phyloP scores from a whole-genome alignment of 2,329 filamentous ascomycete genomes.

The Xylaria multiplex region DNA sequence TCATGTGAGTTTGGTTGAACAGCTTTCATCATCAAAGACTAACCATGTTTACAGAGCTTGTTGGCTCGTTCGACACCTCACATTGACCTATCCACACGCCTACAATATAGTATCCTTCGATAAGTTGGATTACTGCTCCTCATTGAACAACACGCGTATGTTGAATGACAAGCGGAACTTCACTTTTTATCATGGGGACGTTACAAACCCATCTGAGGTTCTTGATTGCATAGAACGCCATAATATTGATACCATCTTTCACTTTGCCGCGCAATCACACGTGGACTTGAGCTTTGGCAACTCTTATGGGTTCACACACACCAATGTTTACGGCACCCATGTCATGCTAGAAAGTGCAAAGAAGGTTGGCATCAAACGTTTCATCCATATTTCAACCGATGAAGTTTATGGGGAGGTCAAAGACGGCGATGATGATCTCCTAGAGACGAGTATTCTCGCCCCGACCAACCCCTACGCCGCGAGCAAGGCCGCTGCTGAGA shows the following conservation, averaged over 20 bases:
- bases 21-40: conserved; percentile 29
- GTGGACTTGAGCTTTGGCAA: conserved; percentile 86
- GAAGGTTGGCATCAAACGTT: conserved; percentile 74
- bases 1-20: conserved; percentile 70
- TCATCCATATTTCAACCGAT: conserved; percentile 86
- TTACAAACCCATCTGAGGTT: conserved; percentile 76
- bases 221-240: conserved; percentile 75
- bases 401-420: conserved; percentile 86
- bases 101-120: conserved; percentile 87
- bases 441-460: conserved; percentile 77
- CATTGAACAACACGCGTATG: conserved; percentile 79
- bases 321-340: conserved; percentile 86
- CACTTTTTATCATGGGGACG: conserved; percentile 81
- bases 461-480: conserved; percentile 86
- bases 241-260: conserved; percentile 81
- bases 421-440: conserved; percentile 74
- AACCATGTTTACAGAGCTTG: conserved; percentile 67
- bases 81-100: conserved; percentile 74
- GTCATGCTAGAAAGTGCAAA: conserved; percentile 81
- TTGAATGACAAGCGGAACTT: conserved; percentile 77
- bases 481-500: conserved; percentile 83
- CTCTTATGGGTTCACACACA: conserved; percentile 82
- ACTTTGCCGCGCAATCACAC: conserved; percentile 87
- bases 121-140: conserved; percentile 85
- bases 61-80: conserved; percentile 83